A percentile compares a stretch with the other conserved stretches of the same genome.
Evolutionary conservation across 2,329 filamentous ascomycete genomes (phyloP).

Genomic region (Chrysoporthe deuterocubensis): DNA sequence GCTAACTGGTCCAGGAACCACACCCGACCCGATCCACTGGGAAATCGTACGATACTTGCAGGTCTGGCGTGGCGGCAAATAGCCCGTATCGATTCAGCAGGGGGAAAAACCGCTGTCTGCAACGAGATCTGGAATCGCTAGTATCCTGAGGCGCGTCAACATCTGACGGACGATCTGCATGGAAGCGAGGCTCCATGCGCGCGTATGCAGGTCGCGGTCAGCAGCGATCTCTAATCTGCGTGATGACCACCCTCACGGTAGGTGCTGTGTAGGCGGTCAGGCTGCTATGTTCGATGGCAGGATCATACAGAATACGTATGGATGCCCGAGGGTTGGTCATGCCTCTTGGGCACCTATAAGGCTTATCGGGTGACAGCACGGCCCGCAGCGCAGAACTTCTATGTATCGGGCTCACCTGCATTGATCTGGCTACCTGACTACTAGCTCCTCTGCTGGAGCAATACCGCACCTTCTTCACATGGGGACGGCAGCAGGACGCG

Average conservation of each 20-base stretch:
- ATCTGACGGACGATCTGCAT: neutral
- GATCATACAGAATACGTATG: neutral
- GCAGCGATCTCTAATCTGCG: conserved; percentile 3
- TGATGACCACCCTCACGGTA: neutral
- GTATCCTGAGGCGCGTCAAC: neutral
- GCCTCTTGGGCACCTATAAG: neutral
- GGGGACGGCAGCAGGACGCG: neutral
- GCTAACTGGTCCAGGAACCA: conserved; percentile 8
- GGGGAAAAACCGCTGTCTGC: neutral
- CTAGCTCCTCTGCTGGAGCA: neutral
- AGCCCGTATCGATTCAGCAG: neutral
- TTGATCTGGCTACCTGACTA: neutral
- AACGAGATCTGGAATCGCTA: neutral
- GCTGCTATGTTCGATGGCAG: neutral
- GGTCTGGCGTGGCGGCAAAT: conserved; percentile 8
- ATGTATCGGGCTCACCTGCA: conserved; percentile 5
- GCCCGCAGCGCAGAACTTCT: neutral
- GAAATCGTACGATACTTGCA: conserved; percentile 23
- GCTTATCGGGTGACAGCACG: neutral
- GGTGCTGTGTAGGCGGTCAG: neutral
- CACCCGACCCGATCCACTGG: conserved; percentile 13
- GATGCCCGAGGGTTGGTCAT: neutral
- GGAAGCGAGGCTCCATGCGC: neutral
- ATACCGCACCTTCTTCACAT: neutral
- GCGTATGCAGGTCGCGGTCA: neutral